Base-by-base conservation (phyloP, 768 basidiomycete genomes). In the Tubosaeta sp. region DNA sequence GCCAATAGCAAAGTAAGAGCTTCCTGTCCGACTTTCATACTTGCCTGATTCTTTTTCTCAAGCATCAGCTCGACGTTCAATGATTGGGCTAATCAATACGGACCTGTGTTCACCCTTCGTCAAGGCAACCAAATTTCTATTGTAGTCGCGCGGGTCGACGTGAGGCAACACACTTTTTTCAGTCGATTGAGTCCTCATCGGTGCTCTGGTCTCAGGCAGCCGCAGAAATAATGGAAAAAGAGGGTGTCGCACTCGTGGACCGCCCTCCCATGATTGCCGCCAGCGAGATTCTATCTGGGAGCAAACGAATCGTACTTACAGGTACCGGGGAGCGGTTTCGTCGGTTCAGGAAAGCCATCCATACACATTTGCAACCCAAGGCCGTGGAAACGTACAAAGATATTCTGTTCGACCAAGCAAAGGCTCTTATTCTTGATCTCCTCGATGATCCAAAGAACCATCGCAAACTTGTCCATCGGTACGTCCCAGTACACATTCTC, bases 151-250 rank as follows among this genome's bases (percentile, higher is more conserved):
- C 44, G 62, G 0, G 46, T 62, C 18, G 46, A 59, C 1, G 66
- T 65, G 52, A 35, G 59, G 10, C 9, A 13, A 0, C n/a, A 27
- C 39, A 16, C 39, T 11, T 12, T 27, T 7, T 27, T 13, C 29
- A 1, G 3, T 35, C 18, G 3, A 6, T 39, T 14, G 6, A 14
- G 21, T 11, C 14, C 1, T 3, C 13, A 39, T 29, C 67, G n/a
- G 11, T 5, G 27, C 39, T 4, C 38, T 22, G 16, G 29, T 6
- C 44, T 1, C 46, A 82, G 63, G 80, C 78, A 10, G 80, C 80
- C 0, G 71, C 78, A 0, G 81, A 83, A 8, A 77, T 84, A 43
- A 77, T 83, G 80, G 82, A 83, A 63, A 77, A 78, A 43, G 80
- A 81, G 56, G 80, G 81, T 1, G 74, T 76, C 0, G 60, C 70